Base-by-base conservation (phyloP, 495 filamentous ascomycete genomes). In the Aspergillus taichungensis region DNA sequence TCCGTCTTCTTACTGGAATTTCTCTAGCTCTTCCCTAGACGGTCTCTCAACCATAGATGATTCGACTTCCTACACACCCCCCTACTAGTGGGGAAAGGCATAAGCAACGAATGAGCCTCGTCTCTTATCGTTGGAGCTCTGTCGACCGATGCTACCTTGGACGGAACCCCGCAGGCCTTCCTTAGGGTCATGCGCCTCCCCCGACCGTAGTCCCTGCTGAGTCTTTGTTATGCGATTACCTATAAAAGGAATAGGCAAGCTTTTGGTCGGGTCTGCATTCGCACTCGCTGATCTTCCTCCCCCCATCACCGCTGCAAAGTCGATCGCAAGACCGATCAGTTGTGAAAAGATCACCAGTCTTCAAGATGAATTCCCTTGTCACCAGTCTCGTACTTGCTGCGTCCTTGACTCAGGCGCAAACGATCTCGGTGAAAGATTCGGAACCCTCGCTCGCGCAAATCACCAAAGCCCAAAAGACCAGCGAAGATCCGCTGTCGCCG, bases 401-500 rank as follows among this genome's bases (percentile, higher is more conserved):
- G 30, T 35, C 62, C 34, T 39, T 61, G 39, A 56, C 52, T 18
- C 42, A 51, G 30, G 66, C 66, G 42, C 58, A 61, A 52, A 59
- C 56, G 14, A 50, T 39, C 28, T 54, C 59, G 10, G 51, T 51
- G 34, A 36, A 60, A 34, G 51, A 65, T 24, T 24, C 18, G 18
- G 18, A 24, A 24, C 18, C 18, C 7, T 50, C 60, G 29, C 45
- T 59, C 3, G 54, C 64, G 1, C 59, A 65, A 45, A 66, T 70
- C 28, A 24, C 18, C 2, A 43, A 58, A 36, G 52, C 49, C 1
- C 56, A 60, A 30, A 59, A 54, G 35, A 62, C 60, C 18, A 62
- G 61, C 4, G 59, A 54, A 6, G 41, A 56, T 37, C 64, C 68
- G 14, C 62, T 61, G 38, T 79, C 74, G 29, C 80, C 81, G 10